These are phyloP conservation scores for Monilinia polystroma DNA, from an alignment of 2,329 filamentous ascomycete species.

Conservation along the genomic window DNA sequence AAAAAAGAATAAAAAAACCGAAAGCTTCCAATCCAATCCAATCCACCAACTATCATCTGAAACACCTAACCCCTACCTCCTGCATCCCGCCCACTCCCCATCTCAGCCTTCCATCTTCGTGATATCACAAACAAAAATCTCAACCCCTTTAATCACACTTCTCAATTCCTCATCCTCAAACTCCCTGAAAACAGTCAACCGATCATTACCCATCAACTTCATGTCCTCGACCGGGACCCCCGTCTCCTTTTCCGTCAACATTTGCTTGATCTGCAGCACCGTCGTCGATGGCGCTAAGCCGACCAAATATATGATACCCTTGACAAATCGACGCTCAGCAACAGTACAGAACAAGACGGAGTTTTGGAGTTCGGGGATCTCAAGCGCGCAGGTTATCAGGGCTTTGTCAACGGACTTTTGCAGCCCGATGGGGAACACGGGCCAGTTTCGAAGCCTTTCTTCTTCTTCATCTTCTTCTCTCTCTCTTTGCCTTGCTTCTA, in stretches of 20 bases:
- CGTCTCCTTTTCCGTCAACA: background rate
- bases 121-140: background rate
- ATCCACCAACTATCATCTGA: background rate
- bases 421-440: background rate
- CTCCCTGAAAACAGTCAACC: background rate
- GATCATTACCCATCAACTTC: slow-evolving; percentile 2
- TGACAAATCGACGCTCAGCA: accelerated
- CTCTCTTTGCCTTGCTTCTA: background rate
- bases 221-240: background rate
- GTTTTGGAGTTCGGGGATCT: background rate
- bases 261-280: background rate
- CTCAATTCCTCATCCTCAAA: slow-evolving; percentile 9
- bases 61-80: background rate
- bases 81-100: background rate
- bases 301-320: background rate
- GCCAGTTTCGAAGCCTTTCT: background rate
- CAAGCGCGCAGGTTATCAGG: background rate
- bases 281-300: background rate
- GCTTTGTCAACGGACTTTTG: background rate
- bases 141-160: background rate
- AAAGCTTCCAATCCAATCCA: no score
- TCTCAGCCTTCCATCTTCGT: background rate
- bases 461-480: background rate
- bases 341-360: background rate
- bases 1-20: no score